phyloP scores from a whole-genome alignment of 2,329 filamentous ascomycete genomes.

The Talaromyces atroroseus region DNA sequence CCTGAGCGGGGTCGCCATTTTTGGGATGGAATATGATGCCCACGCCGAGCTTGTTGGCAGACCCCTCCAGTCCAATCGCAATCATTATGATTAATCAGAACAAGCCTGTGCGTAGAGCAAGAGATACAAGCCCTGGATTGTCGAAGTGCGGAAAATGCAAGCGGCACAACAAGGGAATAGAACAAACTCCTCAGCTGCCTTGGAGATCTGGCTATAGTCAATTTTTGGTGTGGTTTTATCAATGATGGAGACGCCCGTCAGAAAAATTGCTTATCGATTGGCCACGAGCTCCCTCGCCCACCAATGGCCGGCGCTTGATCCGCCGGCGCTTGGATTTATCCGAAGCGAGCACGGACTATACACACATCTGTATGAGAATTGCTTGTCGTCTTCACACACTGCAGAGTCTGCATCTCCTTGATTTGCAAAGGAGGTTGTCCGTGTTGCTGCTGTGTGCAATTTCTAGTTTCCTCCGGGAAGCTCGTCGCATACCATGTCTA shows the following conservation, averaged over 20 bases:
- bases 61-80: conserved; percentile 76
- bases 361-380: conserved; percentile 14
- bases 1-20: conserved; percentile 51
- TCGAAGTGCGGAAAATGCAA: not conserved
- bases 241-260: not conserved
- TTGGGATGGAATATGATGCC: conserved; percentile 76
- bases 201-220: not conserved
- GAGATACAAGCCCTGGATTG: not conserved
- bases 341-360: conserved; percentile 18
- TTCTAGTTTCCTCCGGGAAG: not conserved
- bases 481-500: conserved; percentile 28
- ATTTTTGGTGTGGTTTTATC: not conserved
- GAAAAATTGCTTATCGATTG: conserved; percentile 26
- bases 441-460: not conserved
- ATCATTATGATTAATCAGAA: conserved; percentile 45
- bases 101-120: not conserved
- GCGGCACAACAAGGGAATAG: not conserved
- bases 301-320: conserved; percentile 8
- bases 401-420: not conserved
- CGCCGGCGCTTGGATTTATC: conserved; percentile 15
- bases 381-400: not conserved
- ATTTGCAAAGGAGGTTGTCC: not conserved
- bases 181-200: not conserved
- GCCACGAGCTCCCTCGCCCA: conserved; percentile 9
- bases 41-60: conserved; percentile 94